Conservation (phyloP, 305 asterid species). For the Caryopteris hybrid region DNA sequence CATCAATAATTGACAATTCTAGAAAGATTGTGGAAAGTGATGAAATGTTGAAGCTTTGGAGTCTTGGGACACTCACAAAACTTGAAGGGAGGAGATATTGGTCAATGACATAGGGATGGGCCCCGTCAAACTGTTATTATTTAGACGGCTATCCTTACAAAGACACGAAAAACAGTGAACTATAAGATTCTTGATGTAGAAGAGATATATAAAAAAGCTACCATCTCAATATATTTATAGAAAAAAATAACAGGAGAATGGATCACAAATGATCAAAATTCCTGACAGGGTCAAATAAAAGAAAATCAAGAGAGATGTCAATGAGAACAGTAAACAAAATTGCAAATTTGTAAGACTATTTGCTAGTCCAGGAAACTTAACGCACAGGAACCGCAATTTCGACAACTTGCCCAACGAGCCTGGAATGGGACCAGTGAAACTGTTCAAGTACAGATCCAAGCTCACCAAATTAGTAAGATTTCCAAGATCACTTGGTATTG, state of each 20-base stretch:
- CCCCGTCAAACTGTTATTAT: slow-evolving; percentile 47
- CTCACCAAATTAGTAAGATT: slow-evolving; percentile 94
- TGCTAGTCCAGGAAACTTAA: slow-evolving; percentile 25
- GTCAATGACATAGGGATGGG: slow-evolving; percentile 44
- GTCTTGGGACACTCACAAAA: slow-evolving; percentile 43
- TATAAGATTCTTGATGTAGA: background rate
- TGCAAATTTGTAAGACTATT: background rate
- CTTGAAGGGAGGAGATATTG: slow-evolving; percentile 45
- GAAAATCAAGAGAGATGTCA: background rate
- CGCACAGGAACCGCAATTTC: slow-evolving; percentile 87
- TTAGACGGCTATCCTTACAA: slow-evolving; percentile 50
- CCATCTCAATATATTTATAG: background rate
- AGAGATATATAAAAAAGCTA: background rate
- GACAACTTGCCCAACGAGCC: slow-evolving; percentile 79
- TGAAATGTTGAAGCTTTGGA: background rate
- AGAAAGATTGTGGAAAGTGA: background rate
- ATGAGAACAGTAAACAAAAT: background rate
- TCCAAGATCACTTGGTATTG: slow-evolving; percentile 80
- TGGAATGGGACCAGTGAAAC: slow-evolving; percentile 81
- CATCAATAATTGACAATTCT: no score
- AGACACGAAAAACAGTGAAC: no score
- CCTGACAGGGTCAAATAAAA: background rate
- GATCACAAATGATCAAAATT: slow-evolving; percentile 5
- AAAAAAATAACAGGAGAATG: background rate
- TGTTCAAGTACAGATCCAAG: slow-evolving; percentile 92